Evolutionary conservation across 306 rosid species (phyloP).

Genomic region (Inga leiocalycina): DNA sequence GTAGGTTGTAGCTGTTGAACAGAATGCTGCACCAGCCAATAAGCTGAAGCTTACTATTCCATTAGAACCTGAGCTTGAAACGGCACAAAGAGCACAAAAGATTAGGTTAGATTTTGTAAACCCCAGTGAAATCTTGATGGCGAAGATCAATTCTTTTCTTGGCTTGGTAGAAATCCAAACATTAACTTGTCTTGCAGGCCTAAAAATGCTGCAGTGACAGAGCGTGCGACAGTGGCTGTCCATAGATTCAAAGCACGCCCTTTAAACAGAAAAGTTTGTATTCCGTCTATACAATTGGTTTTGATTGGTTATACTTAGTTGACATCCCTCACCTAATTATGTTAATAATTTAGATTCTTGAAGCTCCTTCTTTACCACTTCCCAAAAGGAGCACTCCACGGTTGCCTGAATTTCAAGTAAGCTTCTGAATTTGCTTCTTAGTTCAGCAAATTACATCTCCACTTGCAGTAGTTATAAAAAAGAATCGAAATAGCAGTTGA

Average conservation of each 20-base stretch:
- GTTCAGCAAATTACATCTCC: conserved; percentile 7
- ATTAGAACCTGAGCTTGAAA: conserved; percentile 85
- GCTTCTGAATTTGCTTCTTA: conserved; percentile 35
- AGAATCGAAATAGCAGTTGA: not conserved
- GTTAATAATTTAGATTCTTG: conserved; percentile 64
- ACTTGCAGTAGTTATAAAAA: not conserved
- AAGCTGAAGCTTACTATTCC: conserved; percentile 78
- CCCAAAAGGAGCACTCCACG: conserved; percentile 76
- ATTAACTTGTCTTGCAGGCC: conserved; percentile 53
- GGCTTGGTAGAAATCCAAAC: conserved; percentile 17
- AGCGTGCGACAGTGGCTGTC: conserved; percentile 41
- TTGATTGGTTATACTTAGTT: conserved; percentile 22
- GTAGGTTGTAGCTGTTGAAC: conserved; percentile 71
- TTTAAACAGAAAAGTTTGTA: conserved; percentile 86
- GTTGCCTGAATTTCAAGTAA: conserved; percentile 90
- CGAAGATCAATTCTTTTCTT: conserved; percentile 20
- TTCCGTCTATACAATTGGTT: conserved; percentile 23
- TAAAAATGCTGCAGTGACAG: conserved; percentile 57
- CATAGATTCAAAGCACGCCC: conserved; percentile 89
- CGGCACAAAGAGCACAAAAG: conserved; percentile 78
- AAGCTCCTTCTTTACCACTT: conserved; percentile 82
- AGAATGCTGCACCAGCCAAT: conserved; percentile 46
- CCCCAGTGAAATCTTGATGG: conserved; percentile 16
- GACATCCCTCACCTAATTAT: conserved; percentile 25
- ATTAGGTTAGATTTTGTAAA: conserved; percentile 63